Base-by-base conservation (phyloP, 1,139 yeast genomes). In the Candida sp. region DNA sequence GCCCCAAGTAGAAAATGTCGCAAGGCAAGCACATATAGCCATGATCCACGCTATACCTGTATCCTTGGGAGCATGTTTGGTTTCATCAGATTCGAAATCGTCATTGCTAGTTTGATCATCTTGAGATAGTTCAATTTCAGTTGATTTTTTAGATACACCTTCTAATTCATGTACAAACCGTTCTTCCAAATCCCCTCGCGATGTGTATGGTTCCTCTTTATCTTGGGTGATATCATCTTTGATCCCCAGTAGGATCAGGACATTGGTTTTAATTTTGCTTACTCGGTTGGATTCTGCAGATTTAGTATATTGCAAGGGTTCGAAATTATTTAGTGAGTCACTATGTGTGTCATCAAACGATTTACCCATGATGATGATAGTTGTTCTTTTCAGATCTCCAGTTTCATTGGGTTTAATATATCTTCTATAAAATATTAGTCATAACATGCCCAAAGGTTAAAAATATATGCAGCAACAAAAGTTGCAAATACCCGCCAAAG, bases 1-100 rank as follows among this genome's bases (percentile, higher is more conserved):
- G 21, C 95, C 95, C 95, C 95, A 87, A 1, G 90, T 78, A 27
- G 80, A 74, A 39, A 82, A 69, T 25, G 63, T 58, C 22, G 69
- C 58, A 39, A 75, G 54, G 58, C 79, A 68, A 1, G 78, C 78
- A 50, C 85, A 77, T 2, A 75, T 43, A 0, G 83, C 80, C 43
- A 82, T 74, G 5, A 82, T 77, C 90, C 93, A 86, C 1, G 88
- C 89, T 49, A 77, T 77, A 1, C 87, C 87, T 22, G 81, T 79
- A 61, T 85, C 93, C 2, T 84, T 82, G 2, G 84, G 85, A 34
- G 69, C 64, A 38, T 66, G 70, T 9, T 55, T 61, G 9, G 48
- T 50, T 9, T 45, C 49, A 15, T 43, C 48, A 5, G 43, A 49
- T 8, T 38, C 42, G 27, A 45, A 48, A 7, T 43, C 50, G 6